Evolutionary conservation across 1,139 yeast genomes (phyloP).

Genomic region (Candida sanyaensis): DNA sequence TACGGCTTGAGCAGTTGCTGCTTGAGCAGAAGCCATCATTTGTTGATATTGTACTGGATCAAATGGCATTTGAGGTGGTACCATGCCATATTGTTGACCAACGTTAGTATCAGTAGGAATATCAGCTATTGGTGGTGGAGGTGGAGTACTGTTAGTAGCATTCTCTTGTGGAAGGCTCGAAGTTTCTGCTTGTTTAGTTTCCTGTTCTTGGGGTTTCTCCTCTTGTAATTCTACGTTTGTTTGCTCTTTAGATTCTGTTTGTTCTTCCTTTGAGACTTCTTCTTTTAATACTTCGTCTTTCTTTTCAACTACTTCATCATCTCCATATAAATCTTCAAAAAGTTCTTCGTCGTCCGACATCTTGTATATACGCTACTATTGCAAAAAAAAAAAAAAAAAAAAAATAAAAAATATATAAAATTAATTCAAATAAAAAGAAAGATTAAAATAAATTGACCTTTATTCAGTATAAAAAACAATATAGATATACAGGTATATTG

Average conservation of each 20-base stretch:
- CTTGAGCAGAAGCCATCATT: constrained; percentile 1
- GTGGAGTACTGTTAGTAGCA: constrained; percentile 7
- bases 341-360: constrained; percentile 73
- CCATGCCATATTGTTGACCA: constrained; percentile 1
- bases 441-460: not conserved
- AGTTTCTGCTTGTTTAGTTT: constrained; percentile 10
- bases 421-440: constrained; percentile 9
- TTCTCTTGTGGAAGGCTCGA: constrained; percentile 5
- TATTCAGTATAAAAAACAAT: constrained; percentile 1
- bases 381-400: constrained; percentile 6
- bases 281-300: not conserved
- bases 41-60: constrained; percentile 17
- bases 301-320: constrained; percentile 16
- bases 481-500: not conserved
- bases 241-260: constrained; percentile 9
- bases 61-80: constrained; percentile 11
- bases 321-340: constrained; percentile 71
- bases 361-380: constrained; percentile 4
- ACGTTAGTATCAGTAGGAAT: not conserved
- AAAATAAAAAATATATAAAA: constrained; percentile 4
- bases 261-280: constrained; percentile 13
- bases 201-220: constrained; percentile 6
- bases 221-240: constrained; percentile 10
- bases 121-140: constrained; percentile 5
- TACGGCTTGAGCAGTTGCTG: constrained; percentile 16